phyloP scores from a whole-genome alignment of 352 stramenopile species.

The Globisporangium megalacanthum region DNA sequence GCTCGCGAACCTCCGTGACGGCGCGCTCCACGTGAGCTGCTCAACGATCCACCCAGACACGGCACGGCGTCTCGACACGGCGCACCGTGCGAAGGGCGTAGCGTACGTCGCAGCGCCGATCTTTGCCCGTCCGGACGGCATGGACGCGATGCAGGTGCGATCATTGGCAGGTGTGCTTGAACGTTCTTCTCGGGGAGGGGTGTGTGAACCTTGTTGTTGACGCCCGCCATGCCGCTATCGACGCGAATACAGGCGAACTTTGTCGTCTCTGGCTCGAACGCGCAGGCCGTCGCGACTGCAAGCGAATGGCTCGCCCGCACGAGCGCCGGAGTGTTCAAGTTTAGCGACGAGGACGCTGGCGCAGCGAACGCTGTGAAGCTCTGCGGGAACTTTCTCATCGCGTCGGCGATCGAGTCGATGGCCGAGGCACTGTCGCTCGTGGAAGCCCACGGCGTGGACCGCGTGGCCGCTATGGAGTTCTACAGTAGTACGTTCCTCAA shows the following conservation, averaged over 20 bases:
- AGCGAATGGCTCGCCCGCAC: slow-evolving; percentile 36
- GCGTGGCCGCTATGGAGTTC: slow-evolving; percentile 69
- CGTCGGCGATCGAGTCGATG: slow-evolving; percentile 72
- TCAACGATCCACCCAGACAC: slow-evolving; percentile 68
- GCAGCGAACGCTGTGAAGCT: slow-evolving; percentile 76
- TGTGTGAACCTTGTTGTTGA: no score
- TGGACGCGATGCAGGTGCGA: slow-evolving; percentile 33
- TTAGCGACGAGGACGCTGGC: slow-evolving; percentile 49
- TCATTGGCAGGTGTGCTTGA: slow-evolving; percentile 5
- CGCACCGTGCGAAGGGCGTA: slow-evolving; percentile 23
- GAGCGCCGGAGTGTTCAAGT: slow-evolving; percentile 35
- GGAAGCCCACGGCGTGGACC: slow-evolving; percentile 67
- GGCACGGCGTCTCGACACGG: slow-evolving; percentile 30
- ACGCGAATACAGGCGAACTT: slow-evolving; percentile 39
- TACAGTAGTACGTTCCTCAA: slow-evolving; percentile 78
- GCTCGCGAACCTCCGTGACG: slow-evolving; percentile 25
- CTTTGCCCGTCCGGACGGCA: slow-evolving; percentile 66
- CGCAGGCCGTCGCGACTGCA: slow-evolving; percentile 25
- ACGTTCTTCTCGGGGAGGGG: no score
- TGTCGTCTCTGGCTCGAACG: slow-evolving; percentile 41
- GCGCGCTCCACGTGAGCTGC: slow-evolving; percentile 56
- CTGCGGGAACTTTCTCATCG: slow-evolving; percentile 80
- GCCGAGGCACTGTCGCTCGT: slow-evolving; percentile 59
- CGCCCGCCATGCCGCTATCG: no score
- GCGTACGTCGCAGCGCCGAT: slow-evolving; percentile 59